Conservation (phyloP, 2,329 filamentous ascomycete species). For the Scedosporium aurantiacum region DNA sequence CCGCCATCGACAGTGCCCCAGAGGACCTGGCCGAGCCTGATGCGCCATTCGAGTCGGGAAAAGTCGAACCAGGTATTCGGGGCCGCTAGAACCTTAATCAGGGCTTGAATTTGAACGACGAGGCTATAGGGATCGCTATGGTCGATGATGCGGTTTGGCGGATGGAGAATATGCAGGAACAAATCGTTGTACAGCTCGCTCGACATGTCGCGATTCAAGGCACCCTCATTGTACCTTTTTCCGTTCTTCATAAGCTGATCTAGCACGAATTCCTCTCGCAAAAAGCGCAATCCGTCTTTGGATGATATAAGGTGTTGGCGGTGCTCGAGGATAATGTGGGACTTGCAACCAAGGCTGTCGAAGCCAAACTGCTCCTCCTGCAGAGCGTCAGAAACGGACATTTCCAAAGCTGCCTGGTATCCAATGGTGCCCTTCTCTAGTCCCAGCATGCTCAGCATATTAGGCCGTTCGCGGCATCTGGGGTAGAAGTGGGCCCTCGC, state of each 20-base stretch:
- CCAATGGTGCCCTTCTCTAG: conserved; percentile 61
- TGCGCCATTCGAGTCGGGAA: conserved; percentile 63
- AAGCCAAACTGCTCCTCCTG: conserved; percentile 52
- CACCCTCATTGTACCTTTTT: conserved; percentile 41
- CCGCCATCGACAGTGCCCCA: conserved; percentile 45
- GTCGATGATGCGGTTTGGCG: conserved; percentile 44
- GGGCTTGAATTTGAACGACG: conserved; percentile 56
- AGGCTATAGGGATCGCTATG: conserved; percentile 50
- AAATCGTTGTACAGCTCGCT: conserved; percentile 51
- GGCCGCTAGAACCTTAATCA: conserved; percentile 53
- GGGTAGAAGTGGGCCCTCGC: conserved; percentile 47
- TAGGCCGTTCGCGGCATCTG: conserved; percentile 51
- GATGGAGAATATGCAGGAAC: conserved; percentile 48
- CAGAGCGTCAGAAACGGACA: conserved; percentile 53
- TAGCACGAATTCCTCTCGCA: conserved; percentile 47
- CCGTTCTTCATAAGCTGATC: conserved; percentile 48
- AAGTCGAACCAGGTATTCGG: conserved; percentile 66
- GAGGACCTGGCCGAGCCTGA: conserved; percentile 59
- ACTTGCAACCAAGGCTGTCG: conserved; percentile 42
- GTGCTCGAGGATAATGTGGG: conserved; percentile 43
- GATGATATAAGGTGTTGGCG: conserved; percentile 44
- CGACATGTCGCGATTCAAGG: conserved; percentile 31
- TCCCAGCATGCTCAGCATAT: conserved; percentile 63
- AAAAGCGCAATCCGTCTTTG: conserved; percentile 40
- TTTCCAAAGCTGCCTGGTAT: conserved; percentile 56